A percentile compares a stretch with the other conserved stretches of the same genome.
These are phyloP conservation scores for Aspergillus tubingensis DNA, from an alignment of 2,329 filamentous ascomycete genomes.

Conservation along the genomic window DNA sequence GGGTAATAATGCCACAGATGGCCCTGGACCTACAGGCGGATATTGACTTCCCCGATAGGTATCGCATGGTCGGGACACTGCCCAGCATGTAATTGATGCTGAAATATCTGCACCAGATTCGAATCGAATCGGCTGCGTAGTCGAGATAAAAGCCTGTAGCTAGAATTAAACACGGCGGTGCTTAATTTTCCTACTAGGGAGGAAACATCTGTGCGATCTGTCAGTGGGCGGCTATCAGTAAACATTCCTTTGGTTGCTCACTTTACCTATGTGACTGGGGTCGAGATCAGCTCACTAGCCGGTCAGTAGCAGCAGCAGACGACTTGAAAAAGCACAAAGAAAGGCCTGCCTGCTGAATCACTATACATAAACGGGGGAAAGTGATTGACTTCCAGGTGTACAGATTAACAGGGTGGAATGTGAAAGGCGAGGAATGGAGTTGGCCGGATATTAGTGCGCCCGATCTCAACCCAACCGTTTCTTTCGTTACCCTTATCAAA, in stretches of 20 bases:
- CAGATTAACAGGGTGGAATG: not conserved
- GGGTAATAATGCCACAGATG: constrained; percentile 18
- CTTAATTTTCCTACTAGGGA: not conserved
- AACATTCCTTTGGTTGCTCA: not conserved
- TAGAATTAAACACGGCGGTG: not conserved
- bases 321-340: not conserved
- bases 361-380: not conserved
- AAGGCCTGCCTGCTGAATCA: not conserved
- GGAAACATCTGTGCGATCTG: not conserved
- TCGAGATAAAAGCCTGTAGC: not conserved
- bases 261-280: not conserved
- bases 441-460: constrained; percentile 6
- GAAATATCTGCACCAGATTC: constrained; percentile 1
- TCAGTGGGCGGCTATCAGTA: not conserved
- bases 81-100: constrained; percentile 10
- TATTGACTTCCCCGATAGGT: constrained; percentile 26
- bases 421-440: not conserved
- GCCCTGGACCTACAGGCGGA: constrained; percentile 32
- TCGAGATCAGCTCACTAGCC: not conserved
- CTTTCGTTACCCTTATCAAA: not conserved
- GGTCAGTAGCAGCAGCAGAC: not conserved
- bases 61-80: constrained; percentile 37
- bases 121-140: constrained; percentile 1
- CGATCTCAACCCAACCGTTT: not conserved
- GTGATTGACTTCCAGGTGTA: not conserved